A percentile compares a stretch with the other conserved stretches of the same genome.
Evolutionary conservation across 345 rosid species (phyloP).

Genomic region (Citrus unshiu): DNA sequence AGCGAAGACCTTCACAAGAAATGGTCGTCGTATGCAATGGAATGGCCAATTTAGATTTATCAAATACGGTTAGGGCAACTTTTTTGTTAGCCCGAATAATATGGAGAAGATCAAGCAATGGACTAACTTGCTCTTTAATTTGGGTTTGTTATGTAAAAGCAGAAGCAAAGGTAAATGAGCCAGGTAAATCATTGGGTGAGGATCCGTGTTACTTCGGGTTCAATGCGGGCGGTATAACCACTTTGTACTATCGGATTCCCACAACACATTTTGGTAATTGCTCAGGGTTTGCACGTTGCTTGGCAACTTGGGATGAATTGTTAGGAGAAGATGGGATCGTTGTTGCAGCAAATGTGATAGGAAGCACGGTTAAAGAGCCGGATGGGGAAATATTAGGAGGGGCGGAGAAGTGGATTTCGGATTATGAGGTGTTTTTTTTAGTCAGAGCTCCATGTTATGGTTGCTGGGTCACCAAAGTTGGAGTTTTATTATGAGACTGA

Average conservation of each 20-base stretch:
- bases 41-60: too few relatives aligned
- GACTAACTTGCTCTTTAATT: slow-evolving; percentile 24
- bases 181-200: not conserved
- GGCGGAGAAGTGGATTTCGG: slow-evolving; percentile 34
- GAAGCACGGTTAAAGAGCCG: slow-evolving; percentile 25
- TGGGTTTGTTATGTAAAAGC: slow-evolving; percentile 32
- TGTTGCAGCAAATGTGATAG: slow-evolving; percentile 36
- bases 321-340: slow-evolving; percentile 28
- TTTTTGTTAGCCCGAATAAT: too few relatives aligned
- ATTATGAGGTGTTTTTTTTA: slow-evolving; percentile 12
- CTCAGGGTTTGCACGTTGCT: not conserved
- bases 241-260: slow-evolving; percentile 25
- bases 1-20: too few relatives aligned
- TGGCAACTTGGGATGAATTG: slow-evolving; percentile 12
- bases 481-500: slow-evolving; percentile 29
- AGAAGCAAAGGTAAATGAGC: not conserved
- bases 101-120: too few relatives aligned
- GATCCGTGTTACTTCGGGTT: slow-evolving; percentile 26
- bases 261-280: slow-evolving; percentile 37
- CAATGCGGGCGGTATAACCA: slow-evolving; percentile 34
- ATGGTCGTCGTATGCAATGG: too few relatives aligned
- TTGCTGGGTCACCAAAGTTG: slow-evolving; percentile 40
- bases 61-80: too few relatives aligned
- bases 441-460: slow-evolving; percentile 11
- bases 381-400: slow-evolving; percentile 18